phyloP scores from a whole-genome alignment of 75 land plant species.

The Cryptomeria japonica region DNA sequence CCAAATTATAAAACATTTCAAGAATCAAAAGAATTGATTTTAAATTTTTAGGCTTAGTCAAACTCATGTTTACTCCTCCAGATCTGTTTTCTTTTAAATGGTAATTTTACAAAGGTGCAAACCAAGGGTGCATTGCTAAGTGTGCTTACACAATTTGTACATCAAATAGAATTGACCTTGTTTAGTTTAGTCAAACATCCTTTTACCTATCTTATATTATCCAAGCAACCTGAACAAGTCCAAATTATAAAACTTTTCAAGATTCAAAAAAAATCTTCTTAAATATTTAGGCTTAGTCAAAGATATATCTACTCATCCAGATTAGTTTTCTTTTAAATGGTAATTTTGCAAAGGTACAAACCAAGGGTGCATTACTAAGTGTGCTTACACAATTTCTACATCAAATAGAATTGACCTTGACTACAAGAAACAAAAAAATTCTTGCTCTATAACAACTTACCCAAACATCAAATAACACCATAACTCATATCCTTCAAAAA shows the following conservation, averaged over 20 bases:
- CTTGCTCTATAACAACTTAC: background rate
- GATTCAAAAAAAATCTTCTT: background rate
- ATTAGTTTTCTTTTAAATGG: background rate
- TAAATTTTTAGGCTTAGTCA: background rate
- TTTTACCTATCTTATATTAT: background rate
- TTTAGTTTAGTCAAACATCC: background rate
- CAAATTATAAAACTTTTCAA: background rate
- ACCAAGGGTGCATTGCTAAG: background rate
- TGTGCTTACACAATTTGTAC: background rate
- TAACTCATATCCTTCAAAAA: background rate
- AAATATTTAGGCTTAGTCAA: background rate
- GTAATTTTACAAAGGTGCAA: background rate
- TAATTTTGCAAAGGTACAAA: background rate
- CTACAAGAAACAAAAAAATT: background rate
- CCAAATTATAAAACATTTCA: background rate
- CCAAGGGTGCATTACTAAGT: background rate
- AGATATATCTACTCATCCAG: background rate
- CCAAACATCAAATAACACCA: background rate
- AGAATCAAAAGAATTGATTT: no score
- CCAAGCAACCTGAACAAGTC: background rate
- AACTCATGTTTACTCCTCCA: background rate
- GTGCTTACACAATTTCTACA: background rate
- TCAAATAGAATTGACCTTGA: background rate
- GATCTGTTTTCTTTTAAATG: background rate
- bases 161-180: no score